Evolutionary conservation across 192 early-diverging fungal genomes (phyloP).

Genomic region (Backusella luteola): DNA sequence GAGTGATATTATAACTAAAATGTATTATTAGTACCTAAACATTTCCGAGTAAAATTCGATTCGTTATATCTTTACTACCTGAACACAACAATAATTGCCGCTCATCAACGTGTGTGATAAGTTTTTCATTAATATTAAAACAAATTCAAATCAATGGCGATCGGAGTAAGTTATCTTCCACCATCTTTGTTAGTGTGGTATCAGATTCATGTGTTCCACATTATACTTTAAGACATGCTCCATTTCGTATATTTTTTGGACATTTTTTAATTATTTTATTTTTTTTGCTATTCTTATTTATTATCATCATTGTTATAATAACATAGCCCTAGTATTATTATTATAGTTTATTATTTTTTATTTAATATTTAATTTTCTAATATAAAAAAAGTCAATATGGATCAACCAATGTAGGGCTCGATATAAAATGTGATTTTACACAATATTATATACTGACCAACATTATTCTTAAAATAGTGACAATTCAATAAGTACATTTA

Average conservation of each 20-base stretch:
- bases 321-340: neutral
- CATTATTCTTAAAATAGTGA: conserved; percentile 13
- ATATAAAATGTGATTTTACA: neutral
- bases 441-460: neutral
- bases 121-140: neutral
- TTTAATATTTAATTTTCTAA: neutral
- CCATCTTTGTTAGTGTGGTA: neutral
- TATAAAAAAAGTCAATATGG: neutral
- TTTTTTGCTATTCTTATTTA: neutral
- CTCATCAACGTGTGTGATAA: too few species aligned
- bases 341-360: neutral
- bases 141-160: neutral
- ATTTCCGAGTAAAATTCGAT: too few species aligned
- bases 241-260: neutral
- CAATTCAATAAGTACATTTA: conserved; percentile 60
- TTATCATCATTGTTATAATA: neutral
- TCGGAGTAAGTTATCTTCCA: neutral
- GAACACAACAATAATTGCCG: too few species aligned
- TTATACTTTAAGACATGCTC: neutral
- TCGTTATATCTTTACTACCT: too few species aligned
- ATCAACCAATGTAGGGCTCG: neutral
- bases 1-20: too few species aligned
- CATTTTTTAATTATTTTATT: neutral
- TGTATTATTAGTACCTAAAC: too few species aligned
- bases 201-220: conserved; percentile 4